phyloP scores from a whole-genome alignment of 2,329 filamentous ascomycete genomes.

The Alternaria ventricosa region DNA sequence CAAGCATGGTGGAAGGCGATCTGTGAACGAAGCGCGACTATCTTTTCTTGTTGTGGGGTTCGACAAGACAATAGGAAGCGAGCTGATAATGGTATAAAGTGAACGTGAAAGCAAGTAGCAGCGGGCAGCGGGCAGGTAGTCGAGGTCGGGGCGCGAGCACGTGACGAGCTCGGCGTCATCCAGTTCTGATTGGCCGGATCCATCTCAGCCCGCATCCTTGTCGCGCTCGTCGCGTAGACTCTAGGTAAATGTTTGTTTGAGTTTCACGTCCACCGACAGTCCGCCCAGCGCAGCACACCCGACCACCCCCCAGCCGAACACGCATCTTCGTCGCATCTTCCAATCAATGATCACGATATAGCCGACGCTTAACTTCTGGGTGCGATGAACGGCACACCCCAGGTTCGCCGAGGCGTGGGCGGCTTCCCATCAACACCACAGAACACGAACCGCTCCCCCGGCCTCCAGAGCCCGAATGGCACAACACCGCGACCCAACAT shows the following conservation, averaged over 20 bases:
- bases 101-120: conserved; percentile 6
- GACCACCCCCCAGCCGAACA: conserved; percentile 11
- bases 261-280: conserved; percentile 16
- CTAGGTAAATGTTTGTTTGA: conserved; percentile 37
- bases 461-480: conserved; percentile 30
- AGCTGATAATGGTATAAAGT: neutral
- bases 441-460: conserved; percentile 50
- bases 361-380: conserved; percentile 43
- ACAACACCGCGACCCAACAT: conserved; percentile 43
- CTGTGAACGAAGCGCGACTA: neutral
- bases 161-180: conserved; percentile 18
- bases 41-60: conserved; percentile 12
- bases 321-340: neutral
- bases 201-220: conserved; percentile 24
- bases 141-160: neutral
- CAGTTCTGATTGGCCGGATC: conserved; percentile 26
- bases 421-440: conserved; percentile 77
- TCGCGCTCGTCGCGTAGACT: conserved; percentile 32
- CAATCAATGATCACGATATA: conserved; percentile 28
- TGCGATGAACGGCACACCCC: conserved; percentile 85
- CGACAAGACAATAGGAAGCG: conserved; percentile 6
- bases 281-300: conserved; percentile 8
- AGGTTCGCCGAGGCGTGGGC: conserved; percentile 70
- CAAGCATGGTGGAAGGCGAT: conserved; percentile 21
- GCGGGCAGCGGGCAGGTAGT: neutral